Evolutionary conservation across 2,329 filamentous ascomycete genomes (phyloP), one percentile per base, ranked within the genome.

Genomic region (Hymenotorrendiella dingleyae): DNA sequence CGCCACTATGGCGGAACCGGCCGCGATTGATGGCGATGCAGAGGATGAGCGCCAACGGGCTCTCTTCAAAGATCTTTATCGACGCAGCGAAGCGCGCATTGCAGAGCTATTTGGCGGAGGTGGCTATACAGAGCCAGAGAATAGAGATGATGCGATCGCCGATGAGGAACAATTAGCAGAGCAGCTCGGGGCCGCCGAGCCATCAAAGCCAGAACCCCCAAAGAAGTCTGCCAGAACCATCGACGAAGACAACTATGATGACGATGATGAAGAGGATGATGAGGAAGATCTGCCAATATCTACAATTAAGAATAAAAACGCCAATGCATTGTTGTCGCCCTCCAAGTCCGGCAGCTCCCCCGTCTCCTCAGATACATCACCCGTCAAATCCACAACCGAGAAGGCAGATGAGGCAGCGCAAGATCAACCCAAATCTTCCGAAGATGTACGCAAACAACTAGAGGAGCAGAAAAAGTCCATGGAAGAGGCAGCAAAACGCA

Each of bases 381-480:
- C 75, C 52, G 79, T 71, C 42, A 81, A 75, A 53, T 71, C 72
- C 20, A 62, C 67, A 43, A 68, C 74, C 30, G 79, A 78, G 54
- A 58, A 71, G 37, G 76, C 74, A 50, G 67, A 69, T 39, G 70
- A 71, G 36, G 59, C 55, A 7, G 65, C 66, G 26, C 71, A 71
- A 51, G 61, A 77, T 56, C 68, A 77, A 65, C 70, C 78, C 42
- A 88, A 87, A 62, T 77, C 81, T 19, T 81, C 83, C 6, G 89
- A 95, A 61, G 86, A 95, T 70, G 86, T 88, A 63, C 86, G 93
- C 59, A 94, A 94, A 67, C 87, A 90, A 64, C 68, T 97, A 50
- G 90, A 97, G 64, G 86, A 94, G 60, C 87, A 88, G 54, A 93
- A 93, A 62, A 90, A 84, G 62, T 87, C 86, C 22, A 90, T 86